Percentiles rank a stretch among this genome's conserved stretches.
These are phyloP conservation scores for Fusarium nanum DNA, from an alignment of 2,329 filamentous ascomycete species.

Conservation along the genomic window DNA sequence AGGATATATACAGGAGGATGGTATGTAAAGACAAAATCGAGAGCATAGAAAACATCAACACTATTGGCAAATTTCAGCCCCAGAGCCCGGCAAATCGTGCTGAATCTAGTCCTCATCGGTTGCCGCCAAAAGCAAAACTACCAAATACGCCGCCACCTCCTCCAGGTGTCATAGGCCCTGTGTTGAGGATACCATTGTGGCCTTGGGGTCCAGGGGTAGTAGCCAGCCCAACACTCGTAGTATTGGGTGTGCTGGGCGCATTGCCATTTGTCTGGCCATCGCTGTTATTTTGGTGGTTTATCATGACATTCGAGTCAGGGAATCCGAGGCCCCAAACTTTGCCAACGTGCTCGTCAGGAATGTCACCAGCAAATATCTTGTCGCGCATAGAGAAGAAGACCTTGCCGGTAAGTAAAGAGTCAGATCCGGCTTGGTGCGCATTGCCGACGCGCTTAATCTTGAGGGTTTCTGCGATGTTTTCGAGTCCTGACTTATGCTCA, in stretches of 20 bases:
- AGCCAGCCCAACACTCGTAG: conserved; percentile 63
- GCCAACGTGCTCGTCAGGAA: conserved; percentile 84
- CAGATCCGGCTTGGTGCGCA: conserved; percentile 92
- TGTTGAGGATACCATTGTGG: conserved; percentile 65
- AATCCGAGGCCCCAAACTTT: conserved; percentile 94
- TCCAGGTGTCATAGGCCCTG: conserved; percentile 82
- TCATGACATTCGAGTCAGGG: conserved; percentile 67
- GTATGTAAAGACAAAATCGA: conserved; percentile 15
- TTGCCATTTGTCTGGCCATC: conserved; percentile 54
- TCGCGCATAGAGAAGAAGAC: conserved; percentile 95
- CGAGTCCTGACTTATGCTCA: conserved; percentile 89
- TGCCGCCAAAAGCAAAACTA: conserved; percentile 69
- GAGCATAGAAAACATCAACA: conserved; percentile 27
- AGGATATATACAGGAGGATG: conserved; percentile 4
- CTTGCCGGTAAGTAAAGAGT: conserved; percentile 90
- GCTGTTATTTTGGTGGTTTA: conserved; percentile 50
- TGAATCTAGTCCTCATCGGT: conserved; percentile 46
- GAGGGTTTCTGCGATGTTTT: conserved; percentile 92
- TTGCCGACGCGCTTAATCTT: conserved; percentile 89
- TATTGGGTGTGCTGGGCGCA: conserved; percentile 75
- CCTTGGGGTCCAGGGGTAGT: conserved; percentile 62
- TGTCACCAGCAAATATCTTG: conserved; percentile 85
- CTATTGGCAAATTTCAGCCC: conserved; percentile 29
- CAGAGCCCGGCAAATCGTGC: neutral
- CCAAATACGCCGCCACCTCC: conserved; percentile 81